These are phyloP conservation scores for Suhomyces terraborum DNA, from an alignment of 1,139 yeast species.

Conservation along the genomic window DNA sequence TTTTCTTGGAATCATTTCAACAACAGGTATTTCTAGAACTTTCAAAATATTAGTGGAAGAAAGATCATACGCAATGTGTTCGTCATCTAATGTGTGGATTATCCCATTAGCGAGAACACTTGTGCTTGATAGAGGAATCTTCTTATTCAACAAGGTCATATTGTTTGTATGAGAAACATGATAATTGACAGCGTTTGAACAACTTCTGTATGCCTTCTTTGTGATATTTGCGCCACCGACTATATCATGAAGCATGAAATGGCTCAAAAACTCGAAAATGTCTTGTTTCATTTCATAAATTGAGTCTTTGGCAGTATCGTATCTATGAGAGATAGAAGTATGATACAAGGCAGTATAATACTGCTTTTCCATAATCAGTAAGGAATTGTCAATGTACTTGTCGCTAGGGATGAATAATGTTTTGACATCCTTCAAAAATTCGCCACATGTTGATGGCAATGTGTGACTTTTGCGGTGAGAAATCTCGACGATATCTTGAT, in stretches of 20 bases:
- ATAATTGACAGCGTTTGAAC: conserved; percentile 11
- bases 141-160: conserved; percentile 18
- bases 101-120: conserved; percentile 59
- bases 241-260: conserved; percentile 29
- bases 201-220: conserved; percentile 6
- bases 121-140: conserved; percentile 36
- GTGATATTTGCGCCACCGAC: conserved; percentile 41
- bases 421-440: conserved; percentile 28
- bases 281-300: conserved; percentile 34
- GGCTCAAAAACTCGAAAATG: conserved; percentile 28
- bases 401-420: conserved; percentile 44
- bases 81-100: conserved; percentile 52
- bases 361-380: conserved; percentile 28
- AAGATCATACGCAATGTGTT: conserved; percentile 7
- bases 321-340: conserved; percentile 22
- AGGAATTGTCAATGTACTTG: conserved; percentile 26
- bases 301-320: conserved; percentile 36
- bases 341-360: conserved; percentile 37
- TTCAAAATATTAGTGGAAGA: conserved; percentile 32
- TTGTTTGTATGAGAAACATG: conserved; percentile 11
- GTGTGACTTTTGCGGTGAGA: conserved; percentile 15
- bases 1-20: conserved; percentile 67
- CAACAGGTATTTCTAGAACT: conserved; percentile 27
- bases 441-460: conserved; percentile 33
- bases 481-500: conserved; percentile 10